Evolutionary conservation across 495 filamentous ascomycete species (phyloP), one percentile per base, ranked within the genome.

Genomic region (Hypomontagnella submonticulosa): DNA sequence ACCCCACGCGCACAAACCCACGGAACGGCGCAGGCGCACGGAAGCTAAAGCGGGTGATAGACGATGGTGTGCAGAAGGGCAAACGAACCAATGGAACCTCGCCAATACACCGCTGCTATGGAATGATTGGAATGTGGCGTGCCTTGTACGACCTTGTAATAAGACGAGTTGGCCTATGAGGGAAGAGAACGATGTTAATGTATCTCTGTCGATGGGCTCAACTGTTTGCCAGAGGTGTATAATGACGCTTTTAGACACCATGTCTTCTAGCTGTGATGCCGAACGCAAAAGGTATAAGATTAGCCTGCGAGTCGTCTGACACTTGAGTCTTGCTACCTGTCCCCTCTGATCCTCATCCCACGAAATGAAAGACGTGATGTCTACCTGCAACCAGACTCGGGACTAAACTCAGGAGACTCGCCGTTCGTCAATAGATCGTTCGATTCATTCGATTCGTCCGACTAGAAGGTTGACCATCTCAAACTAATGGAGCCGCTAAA

Each of bases 61-160:
- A 13, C 33, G 44, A 40, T 50, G 56, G 50, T 49, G 57, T 67
- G 32, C 16, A 51, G 47, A 44, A 34, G 20, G 32, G 12, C 47
- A 49, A 61, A 30, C 38, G 63, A 42, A n/a, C 64, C 64, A 67
- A 62, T 58, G 10, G 51, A 40, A 20, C 10, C 16, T 11, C 7
- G 52, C 15, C 12, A 43, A 13, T 23, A 5, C 15, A 44, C 12
- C 23, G 27, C 37, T 19, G 60, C 16, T 27, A 50, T 42, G 44
- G 41, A 48, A 18, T 23, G 34, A 44, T 46, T n/a, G 5, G 48
- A 15, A 44, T 13, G 46, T 37, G 37, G 38, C 10, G 56, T 30
- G 32, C 57, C 38, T 46, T 38, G 52, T 56, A 53, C 37, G 18
- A 51, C 46, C 42, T 51, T 50, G 34, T 27, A 61, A 52, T 42